These are phyloP conservation scores for Cordyceps tenuipes DNA, from an alignment of 2,329 filamentous ascomycete species.

Conservation along the genomic window DNA sequence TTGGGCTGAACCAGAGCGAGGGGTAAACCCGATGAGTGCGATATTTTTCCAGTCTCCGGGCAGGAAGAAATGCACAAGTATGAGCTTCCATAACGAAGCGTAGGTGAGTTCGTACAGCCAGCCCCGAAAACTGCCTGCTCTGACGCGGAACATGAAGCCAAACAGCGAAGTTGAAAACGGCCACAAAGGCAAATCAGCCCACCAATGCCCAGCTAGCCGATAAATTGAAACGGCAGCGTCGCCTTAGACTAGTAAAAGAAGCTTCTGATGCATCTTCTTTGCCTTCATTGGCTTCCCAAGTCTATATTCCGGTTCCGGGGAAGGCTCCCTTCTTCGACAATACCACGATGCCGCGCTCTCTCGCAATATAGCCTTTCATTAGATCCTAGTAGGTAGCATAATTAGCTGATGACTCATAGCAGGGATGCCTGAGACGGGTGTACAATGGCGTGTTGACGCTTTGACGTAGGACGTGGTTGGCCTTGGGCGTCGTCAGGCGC, in stretches of 20 bases:
- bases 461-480: conserved; percentile 16
- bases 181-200: not conserved
- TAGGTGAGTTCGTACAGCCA: too few relatives aligned
- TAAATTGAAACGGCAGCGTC: not conserved
- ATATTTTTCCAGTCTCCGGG: too few relatives aligned
- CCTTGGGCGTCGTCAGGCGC: conserved; percentile 6
- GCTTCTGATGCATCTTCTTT: not conserved
- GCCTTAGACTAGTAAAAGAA: not conserved
- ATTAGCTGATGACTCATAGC: conserved; percentile 24
- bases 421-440: not conserved
- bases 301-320: conserved; percentile 70
- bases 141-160: not conserved
- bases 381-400: conserved; percentile 52
- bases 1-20: not conserved
- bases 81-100: too few relatives aligned
- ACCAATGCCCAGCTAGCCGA: not conserved
- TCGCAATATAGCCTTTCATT: conserved; percentile 97
- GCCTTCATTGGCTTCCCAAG: not conserved
- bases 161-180: not conserved
- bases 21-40: not conserved
- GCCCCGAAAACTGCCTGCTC: not conserved
- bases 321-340: conserved; percentile 90
- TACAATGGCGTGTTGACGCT: conserved; percentile 2
- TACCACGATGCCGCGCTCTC: conserved; percentile 82
- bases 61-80: too few relatives aligned